phyloP scores from a whole-genome alignment of 2,329 filamentous ascomycete species.

The Talaromyces marneffei region DNA sequence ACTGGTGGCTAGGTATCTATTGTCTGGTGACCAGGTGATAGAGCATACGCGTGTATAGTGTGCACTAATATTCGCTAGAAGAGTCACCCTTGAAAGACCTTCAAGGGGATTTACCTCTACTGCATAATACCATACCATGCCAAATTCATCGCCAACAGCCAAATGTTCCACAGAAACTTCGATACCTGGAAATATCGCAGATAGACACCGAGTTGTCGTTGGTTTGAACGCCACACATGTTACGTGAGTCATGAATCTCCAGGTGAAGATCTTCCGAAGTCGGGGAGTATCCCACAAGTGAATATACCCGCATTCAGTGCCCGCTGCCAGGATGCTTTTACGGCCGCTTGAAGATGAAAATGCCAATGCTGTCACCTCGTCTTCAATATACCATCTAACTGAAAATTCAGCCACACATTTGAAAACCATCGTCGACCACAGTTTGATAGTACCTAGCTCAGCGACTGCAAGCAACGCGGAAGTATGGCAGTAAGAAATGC shows the following conservation, averaged over 20 bases:
- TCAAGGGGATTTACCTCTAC: conserved; percentile 67
- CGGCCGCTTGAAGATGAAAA: conserved; percentile 76
- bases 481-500: conserved; percentile 75
- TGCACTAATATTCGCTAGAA: conserved; percentile 69
- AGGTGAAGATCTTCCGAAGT: conserved; percentile 64
- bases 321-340: conserved; percentile 77
- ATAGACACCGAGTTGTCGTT: conserved; percentile 46
- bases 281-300: conserved; percentile 69
- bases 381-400: no score
- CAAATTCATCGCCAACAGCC: conserved; percentile 76
- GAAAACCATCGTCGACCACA: conserved; percentile 91
- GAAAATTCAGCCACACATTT: no score
- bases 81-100: conserved; percentile 52
- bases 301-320: conserved; percentile 69
- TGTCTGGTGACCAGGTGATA: conserved; percentile 76
- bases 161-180: conserved; percentile 71
- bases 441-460: conserved; percentile 70
- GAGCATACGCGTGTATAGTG: conserved; percentile 91
- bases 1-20: conserved; percentile 73
- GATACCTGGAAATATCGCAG: conserved; percentile 43
- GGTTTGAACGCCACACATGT: conserved; percentile 80
- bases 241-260: conserved; percentile 65
- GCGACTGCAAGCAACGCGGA: conserved; percentile 76
- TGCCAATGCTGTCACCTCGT: conserved; percentile 72
- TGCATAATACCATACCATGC: conserved; percentile 79